Evolutionary conservation across 2,329 filamentous ascomycete genomes (phyloP).

Genomic region (Fusarium humuli): DNA sequence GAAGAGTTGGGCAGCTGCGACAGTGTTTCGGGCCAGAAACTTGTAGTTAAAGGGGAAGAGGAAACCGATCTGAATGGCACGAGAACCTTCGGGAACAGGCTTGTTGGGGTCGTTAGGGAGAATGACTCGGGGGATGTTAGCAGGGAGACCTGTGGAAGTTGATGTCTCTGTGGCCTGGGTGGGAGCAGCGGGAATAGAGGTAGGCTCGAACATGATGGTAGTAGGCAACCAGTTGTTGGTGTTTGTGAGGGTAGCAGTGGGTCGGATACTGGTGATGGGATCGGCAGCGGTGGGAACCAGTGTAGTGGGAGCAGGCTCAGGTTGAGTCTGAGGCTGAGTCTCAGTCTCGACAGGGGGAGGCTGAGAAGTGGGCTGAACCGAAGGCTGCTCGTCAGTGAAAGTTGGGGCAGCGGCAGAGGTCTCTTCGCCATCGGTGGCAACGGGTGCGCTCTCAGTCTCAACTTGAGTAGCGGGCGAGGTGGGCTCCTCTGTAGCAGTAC

Average conservation of each 20-base stretch:
- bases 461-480: slow-evolving; percentile 11
- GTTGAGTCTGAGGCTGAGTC: slow-evolving; percentile 5
- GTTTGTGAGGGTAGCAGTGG: slow-evolving; percentile 58
- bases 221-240: slow-evolving; percentile 66
- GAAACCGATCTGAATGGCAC: slow-evolving; percentile 87
- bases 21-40: slow-evolving; percentile 78
- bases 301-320: slow-evolving; percentile 35
- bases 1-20: slow-evolving; percentile 88
- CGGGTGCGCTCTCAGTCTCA: slow-evolving; percentile 18
- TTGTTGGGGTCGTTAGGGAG: slow-evolving; percentile 70
- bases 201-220: slow-evolving; percentile 68
- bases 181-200: slow-evolving; percentile 47
- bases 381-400: slow-evolving; percentile 18
- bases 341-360: slow-evolving; percentile 25
- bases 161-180: slow-evolving; percentile 53
- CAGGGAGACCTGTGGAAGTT: slow-evolving; percentile 68
- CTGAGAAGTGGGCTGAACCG: slow-evolving; percentile 25
- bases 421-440: slow-evolving; percentile 6
- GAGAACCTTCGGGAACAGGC: slow-evolving; percentile 70
- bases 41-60: slow-evolving; percentile 82
- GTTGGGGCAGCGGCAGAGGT: slow-evolving; percentile 16
- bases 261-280: slow-evolving; percentile 55
- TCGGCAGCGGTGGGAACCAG: slow-evolving; percentile 35
- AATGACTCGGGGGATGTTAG: slow-evolving; percentile 79
- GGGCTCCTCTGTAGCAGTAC: slow-evolving; percentile 26